These are phyloP conservation scores for Botrytis galanthina DNA, from an alignment of 2,329 filamentous ascomycete species.

Conservation along the genomic window DNA sequence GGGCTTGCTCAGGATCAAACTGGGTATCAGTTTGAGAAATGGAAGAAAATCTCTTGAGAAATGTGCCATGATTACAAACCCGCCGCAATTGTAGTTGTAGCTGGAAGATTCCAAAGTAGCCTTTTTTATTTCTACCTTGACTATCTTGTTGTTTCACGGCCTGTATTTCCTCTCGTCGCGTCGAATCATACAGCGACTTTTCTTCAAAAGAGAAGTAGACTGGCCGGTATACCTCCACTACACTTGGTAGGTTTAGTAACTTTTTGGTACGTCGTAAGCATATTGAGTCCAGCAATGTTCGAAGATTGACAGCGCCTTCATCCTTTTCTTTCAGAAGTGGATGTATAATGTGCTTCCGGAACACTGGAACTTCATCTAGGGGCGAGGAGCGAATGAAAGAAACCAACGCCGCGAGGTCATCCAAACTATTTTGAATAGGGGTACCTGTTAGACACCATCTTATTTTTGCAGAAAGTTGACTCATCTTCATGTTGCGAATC, in stretches of 20 bases:
- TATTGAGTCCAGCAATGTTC: conserved; percentile 41
- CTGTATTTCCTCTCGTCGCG: conserved; percentile 43
- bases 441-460: conserved; percentile 38
- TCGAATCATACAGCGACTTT: conserved; percentile 40
- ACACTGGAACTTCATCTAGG: conserved; percentile 23
- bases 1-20: not conserved
- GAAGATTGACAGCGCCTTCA: conserved; percentile 36
- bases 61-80: conserved; percentile 51
- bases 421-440: conserved; percentile 38
- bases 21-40: not conserved
- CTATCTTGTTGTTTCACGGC: conserved; percentile 39
- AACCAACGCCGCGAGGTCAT: conserved; percentile 37
- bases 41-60: conserved; percentile 36
- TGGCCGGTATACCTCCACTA: conserved; percentile 27
- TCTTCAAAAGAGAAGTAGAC: conserved; percentile 40
- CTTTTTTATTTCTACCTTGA: conserved; percentile 18
- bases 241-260: conserved; percentile 40
- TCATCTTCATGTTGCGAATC: conserved; percentile 48
- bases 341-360: conserved; percentile 27
- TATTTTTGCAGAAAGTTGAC: conserved; percentile 43
- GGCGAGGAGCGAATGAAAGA: conserved; percentile 26
- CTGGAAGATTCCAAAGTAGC: conserved; percentile 47
- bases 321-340: conserved; percentile 24
- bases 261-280: conserved; percentile 45
- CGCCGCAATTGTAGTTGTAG: conserved; percentile 47